Evolutionary conservation across 306 rosid genomes (phyloP), one percentile per base, ranked within the genome.

Genomic region (Styphnolobium japonicum): DNA sequence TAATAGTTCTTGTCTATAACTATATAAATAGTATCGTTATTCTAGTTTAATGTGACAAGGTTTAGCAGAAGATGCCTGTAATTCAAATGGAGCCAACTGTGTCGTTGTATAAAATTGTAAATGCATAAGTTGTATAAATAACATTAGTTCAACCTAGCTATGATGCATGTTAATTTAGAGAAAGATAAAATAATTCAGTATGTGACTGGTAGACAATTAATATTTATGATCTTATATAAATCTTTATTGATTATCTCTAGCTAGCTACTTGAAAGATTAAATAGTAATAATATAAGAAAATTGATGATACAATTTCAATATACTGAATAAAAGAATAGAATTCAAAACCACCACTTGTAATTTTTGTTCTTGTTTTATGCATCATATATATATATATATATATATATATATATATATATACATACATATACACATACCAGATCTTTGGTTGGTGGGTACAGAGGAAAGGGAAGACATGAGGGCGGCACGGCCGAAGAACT

Each of bases 401-500:
- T 3, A 27, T 3, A 27, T 3, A 27, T 8, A 33, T 7, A 4
- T 39, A 10, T 18, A 52, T 5, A 18, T 16, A 67, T 23, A 48
- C 15, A 48, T 48, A 48, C 0, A 48, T 15, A 48, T 10, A 6
- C 6, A n/a, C 33, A 49, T 78, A 92, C 97, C 87, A 0, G 92
- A 78, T 73, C 92, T 76, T 27, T 88, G 92, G 73, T 65, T 31
- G 42, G 81, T 43, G n/a, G 90, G 81, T 14, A 92, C 92, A 18
- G 86, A 42, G 81, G 90, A 85, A 61, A 90, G 79, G 83, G 87
- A 88, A 36, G 97, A 92, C 88, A 92, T 75, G 85, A 92, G 90
- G 76, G 89, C 36, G 51, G 97, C 89, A 36, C 97, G 97, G 85
- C 97, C 94, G 22, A 82, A 88, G 89, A 88, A 92, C 82, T 87